A percentile compares a stretch with the other conserved stretches of the same genome.
Conservation (phyloP, 1,139 yeast species). For the Protomyces inundatus region DNA sequence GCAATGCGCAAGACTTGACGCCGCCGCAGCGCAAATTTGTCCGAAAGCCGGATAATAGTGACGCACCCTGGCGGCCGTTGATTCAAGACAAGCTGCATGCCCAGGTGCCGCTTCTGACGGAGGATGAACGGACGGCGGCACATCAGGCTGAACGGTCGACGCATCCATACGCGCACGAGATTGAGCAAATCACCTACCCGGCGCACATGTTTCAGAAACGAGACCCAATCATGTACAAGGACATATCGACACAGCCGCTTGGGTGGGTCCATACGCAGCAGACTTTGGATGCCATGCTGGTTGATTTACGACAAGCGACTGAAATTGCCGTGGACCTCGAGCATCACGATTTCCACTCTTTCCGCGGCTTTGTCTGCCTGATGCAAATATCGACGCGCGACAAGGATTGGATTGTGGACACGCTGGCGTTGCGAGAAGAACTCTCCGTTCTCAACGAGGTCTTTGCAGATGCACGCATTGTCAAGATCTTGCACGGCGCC, state of each 20-base stretch:
- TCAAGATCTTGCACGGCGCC: conserved; percentile 94
- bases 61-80: conserved; percentile 58
- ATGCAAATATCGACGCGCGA: conserved; percentile 87
- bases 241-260: conserved; percentile 64
- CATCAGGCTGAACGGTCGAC: not conserved
- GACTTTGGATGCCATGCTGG: conserved; percentile 52
- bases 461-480: conserved; percentile 70
- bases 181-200: conserved; percentile 66
- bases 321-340: conserved; percentile 95
- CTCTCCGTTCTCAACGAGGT: conserved; percentile 62
- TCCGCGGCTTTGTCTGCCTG: conserved; percentile 81
- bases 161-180: conserved; percentile 82
- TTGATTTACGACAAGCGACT: conserved; percentile 46
- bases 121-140: conserved; percentile 37
- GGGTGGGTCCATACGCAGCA: conserved; percentile 65
- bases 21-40: conserved; percentile 72
- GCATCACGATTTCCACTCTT: conserved; percentile 89
- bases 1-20: conserved; percentile 43
- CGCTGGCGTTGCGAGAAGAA: conserved; percentile 68
- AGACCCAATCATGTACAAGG: conserved; percentile 53
- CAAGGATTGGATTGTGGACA: conserved; percentile 80
- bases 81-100: conserved; percentile 68
- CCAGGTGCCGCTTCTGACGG: conserved; percentile 46
- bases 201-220: conserved; percentile 46
- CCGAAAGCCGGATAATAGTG: conserved; percentile 61